These are phyloP conservation scores for Pestalotiopsis fici DNA, from an alignment of 2,329 filamentous ascomycete species.

Conservation along the genomic window DNA sequence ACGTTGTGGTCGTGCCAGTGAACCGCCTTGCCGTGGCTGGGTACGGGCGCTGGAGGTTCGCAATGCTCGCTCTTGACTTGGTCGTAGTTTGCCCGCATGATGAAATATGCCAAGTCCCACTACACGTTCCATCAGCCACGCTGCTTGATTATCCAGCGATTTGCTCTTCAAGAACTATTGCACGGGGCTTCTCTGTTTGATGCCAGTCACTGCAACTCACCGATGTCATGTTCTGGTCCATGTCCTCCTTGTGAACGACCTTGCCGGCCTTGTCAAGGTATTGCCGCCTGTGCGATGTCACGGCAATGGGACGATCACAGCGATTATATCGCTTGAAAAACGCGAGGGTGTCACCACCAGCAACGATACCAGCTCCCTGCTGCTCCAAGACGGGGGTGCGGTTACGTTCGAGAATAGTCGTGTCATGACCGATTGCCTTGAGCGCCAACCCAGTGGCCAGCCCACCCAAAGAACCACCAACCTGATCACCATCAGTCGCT, in stretches of 20 bases:
- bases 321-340: conserved; percentile 43
- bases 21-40: conserved; percentile 26
- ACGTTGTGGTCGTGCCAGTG: conserved; percentile 35
- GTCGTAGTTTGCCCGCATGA: conserved; percentile 46
- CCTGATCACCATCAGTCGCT: conserved; percentile 19
- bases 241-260: conserved; percentile 31
- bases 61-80: conserved; percentile 32
- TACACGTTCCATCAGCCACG: not conserved
- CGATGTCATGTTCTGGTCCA: conserved; percentile 45
- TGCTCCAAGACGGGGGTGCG: conserved; percentile 43
- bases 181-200: not conserved
- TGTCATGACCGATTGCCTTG: conserved; percentile 40
- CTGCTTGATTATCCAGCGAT: not conserved
- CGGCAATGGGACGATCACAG: conserved; percentile 31
- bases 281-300: conserved; percentile 29
- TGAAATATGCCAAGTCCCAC: conserved; percentile 46
- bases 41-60: conserved; percentile 24
- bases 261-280: conserved; percentile 34
- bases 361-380: conserved; percentile 49
- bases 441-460: conserved; percentile 39
- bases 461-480: conserved; percentile 43
- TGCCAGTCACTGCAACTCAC: not conserved
- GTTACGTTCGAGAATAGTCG: conserved; percentile 45
- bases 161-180: not conserved
- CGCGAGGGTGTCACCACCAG: conserved; percentile 40